Conservation (phyloP, 768 basidiomycete species). For the Leccinum incarnatum region DNA sequence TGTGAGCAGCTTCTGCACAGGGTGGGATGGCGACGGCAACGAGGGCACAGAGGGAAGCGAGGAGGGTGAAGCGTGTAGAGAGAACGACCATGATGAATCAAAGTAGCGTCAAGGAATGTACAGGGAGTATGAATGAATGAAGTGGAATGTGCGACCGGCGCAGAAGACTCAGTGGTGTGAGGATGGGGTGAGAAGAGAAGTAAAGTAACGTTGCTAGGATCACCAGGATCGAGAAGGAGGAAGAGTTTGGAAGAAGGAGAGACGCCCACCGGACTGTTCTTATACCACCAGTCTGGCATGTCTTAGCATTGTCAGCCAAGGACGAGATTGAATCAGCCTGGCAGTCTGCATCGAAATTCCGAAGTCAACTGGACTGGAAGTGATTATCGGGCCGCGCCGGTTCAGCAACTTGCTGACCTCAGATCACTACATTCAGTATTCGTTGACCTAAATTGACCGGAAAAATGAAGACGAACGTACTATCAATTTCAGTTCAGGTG, state of each 20-base stretch:
- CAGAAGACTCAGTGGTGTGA: slow-evolving; percentile 21
- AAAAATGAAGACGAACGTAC: neutral
- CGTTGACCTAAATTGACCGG: neutral
- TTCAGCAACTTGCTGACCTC: neutral
- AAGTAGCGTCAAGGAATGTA: slow-evolving; percentile 14
- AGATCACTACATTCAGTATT: neutral
- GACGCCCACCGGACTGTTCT: slow-evolving; percentile 10
- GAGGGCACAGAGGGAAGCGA: slow-evolving; percentile 45
- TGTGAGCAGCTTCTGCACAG: slow-evolving; percentile 39
- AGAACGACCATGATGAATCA: slow-evolving; percentile 47
- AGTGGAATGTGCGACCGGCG: slow-evolving; percentile 24
- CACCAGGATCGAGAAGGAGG: slow-evolving; percentile 53
- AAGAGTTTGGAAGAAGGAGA: slow-evolving; percentile 35
- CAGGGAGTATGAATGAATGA: slow-evolving; percentile 1
- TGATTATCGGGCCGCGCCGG: neutral
- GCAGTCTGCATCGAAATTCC: slow-evolving; percentile 10
- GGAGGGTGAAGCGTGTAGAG: slow-evolving; percentile 43
- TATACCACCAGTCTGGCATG: slow-evolving; percentile 19
- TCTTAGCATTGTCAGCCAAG: slow-evolving; percentile 20
- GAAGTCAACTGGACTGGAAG: neutral
- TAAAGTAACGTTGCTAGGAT: slow-evolving; percentile 32
- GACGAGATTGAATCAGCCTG: slow-evolving; percentile 10
- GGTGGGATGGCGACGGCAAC: slow-evolving; percentile 35
- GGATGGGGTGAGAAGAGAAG: slow-evolving; percentile 17
- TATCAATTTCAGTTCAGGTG: neutral